Evolutionary conservation across 2,329 filamentous ascomycete genomes (phyloP).

Genomic region (Arachnomyces sp.): DNA sequence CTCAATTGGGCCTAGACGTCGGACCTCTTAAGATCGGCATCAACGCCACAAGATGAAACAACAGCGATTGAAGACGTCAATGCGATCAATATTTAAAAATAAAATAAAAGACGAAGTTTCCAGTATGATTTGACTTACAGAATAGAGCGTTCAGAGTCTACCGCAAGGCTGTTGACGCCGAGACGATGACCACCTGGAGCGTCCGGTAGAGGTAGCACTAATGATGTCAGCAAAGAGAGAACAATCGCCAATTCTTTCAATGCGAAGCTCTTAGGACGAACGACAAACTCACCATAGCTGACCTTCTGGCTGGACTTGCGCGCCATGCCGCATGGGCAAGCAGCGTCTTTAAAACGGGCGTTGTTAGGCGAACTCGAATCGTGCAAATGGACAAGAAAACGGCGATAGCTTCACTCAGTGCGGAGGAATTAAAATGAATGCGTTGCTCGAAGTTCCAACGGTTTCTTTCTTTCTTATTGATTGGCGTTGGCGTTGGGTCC

Average conservation of each 20-base stretch:
- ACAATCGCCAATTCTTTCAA: background rate
- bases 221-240: conserved; percentile 2
- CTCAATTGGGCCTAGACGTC: conserved; percentile 1
- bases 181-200: conserved; percentile 79
- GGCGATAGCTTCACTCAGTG: background rate
- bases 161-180: conserved; percentile 87
- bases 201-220: conserved; percentile 66
- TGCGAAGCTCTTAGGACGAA: background rate
- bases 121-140: conserved; percentile 54
- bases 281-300: conserved; percentile 54
- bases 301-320: conserved; percentile 64
- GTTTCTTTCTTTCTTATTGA: too few relatives aligned
- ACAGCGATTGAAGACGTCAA: conserved; percentile 12
- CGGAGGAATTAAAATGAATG: background rate
- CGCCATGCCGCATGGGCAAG: conserved; percentile 42
- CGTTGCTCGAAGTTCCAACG: background rate
- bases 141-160: conserved; percentile 74
- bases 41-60: conserved; percentile 4
- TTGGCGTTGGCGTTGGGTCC: too few relatives aligned
- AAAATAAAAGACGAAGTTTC: conserved; percentile 3
- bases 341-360: conserved; percentile 14
- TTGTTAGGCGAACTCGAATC: background rate
- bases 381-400: background rate
- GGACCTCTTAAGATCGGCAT: conserved; percentile 1
- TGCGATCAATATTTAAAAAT: conserved; percentile 2